Base-by-base conservation (phyloP, 805 yeast species). In the Huiozyma sinensis region DNA sequence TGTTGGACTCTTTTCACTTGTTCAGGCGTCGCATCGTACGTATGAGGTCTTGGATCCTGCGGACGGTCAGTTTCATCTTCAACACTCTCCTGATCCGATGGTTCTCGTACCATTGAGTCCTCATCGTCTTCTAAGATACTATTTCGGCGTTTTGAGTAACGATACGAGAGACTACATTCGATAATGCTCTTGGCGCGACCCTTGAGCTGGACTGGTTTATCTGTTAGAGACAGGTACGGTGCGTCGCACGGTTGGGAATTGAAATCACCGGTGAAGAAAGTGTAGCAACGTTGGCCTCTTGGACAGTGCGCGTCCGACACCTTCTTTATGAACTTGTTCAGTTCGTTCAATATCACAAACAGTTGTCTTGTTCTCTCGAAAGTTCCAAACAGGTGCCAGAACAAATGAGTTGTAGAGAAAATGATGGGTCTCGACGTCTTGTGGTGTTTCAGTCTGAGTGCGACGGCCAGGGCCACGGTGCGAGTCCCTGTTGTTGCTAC, bases 381-480 rank as follows among this genome's bases (percentile, higher is more conserved):
- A 0, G 95, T 82, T 0, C 95, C 97, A 63, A 79, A 79, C 4
- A 96, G 96, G 61, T 87, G 96, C 97, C 97, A 89, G 58, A 83
- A 89, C 48, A 89, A 62, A 65, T 89, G 97, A 0, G 95, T 83
- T 0, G 95, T 89, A 1, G 94, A 95, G 2, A 89, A 65, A 2
- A 83, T 58, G 2, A 87, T 49, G 17, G 66, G 65, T 44, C 54
- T 53, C 4, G 24, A 17, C 24, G 24, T 17, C 24, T 17, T 17
- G 24, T 17, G 24, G 6, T 52, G 54, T 48, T 34, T 63, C 52
- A 79, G 72, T 34, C 70, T 65, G 41, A 88, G 61, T 8, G 76
- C 77, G 1, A 77, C 64, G 17, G 83, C 55, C 41, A 85, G 51
- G 0, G 85, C 95, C 33, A 81, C 79, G 52, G 86, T 87, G 42